Base-by-base conservation (phyloP, 352 stramenopile genomes). In the Phytophthora europaea region DNA sequence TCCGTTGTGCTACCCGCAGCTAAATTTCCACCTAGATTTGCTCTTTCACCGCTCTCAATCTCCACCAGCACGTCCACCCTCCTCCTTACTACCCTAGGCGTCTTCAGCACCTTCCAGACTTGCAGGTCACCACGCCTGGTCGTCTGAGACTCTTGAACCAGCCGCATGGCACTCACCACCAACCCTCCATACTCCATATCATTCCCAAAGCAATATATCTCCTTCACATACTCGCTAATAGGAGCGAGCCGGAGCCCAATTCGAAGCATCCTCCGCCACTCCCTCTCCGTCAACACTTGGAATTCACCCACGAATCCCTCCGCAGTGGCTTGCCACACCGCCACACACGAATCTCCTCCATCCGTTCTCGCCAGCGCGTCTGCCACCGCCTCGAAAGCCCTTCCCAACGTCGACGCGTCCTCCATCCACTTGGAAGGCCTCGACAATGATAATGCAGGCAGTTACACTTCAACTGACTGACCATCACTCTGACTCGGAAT, bases 191-290 rank as follows among this genome's bases (percentile, higher is more conserved):
- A 72, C 2, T 48, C 33, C n/a, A 65, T 31, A 6, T 81, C 36
- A 10, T 78, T 61, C 55, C 65, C 54, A 50, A 86, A 84, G 61
- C 78, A 88, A 38, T 84, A 88, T 4, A 84, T 12, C 18, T 83
- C 67, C 20, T 54, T 65, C 36, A 73, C 59, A 52, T 67, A 67
- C 7, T 33, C 68, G 15, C 64, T 71, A 8, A 31, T 31, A 26
- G 73, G 64, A 31, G 65, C 28, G 22, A 86, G 59, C 56, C 65
- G 56, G 23, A 83, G 69, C 10, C 78, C 81, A 33, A 69, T 66
- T 10, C 55, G 52, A 20, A 75, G 23, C 61, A 83, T 50, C 45
- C 71, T 56, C 56, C 73, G 55, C 67, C 78, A 85, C 57, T 88
- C 68, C 12, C 65, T 65, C 31, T 83, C 66, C 12, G 20, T 78